Evolutionary conservation across 768 basidiomycete genomes (phyloP).

Genomic region (Auricularia auricula-judae): DNA sequence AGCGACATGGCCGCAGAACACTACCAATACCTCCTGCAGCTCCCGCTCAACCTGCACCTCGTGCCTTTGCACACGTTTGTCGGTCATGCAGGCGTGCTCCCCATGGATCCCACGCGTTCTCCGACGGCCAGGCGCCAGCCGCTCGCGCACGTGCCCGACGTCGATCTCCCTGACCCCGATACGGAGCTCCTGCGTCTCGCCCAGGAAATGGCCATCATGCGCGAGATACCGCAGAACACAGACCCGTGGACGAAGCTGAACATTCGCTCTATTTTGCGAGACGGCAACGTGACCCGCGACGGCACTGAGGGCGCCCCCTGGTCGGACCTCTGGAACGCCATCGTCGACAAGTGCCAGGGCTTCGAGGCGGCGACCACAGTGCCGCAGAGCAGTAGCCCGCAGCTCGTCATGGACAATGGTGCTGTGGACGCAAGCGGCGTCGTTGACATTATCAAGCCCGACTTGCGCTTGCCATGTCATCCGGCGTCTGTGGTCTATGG

Average conservation of each 20-base stretch:
- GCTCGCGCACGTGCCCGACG: constrained; percentile 47
- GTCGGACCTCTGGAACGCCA: constrained; percentile 62
- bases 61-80: constrained; percentile 67
- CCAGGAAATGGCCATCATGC: constrained; percentile 62
- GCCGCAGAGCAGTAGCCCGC: constrained; percentile 18
- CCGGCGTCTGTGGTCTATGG: constrained; percentile 80
- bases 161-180: constrained; percentile 16
- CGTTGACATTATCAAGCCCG: neutral
- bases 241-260: constrained; percentile 71
- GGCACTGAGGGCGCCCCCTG: constrained; percentile 50
- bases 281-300: constrained; percentile 32
- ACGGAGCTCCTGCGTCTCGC: constrained; percentile 32
- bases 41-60: constrained; percentile 66
- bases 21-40: constrained; percentile 59
- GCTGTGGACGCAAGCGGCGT: neutral
- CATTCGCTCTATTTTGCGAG: constrained; percentile 44
- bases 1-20: constrained; percentile 48
- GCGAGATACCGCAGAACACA: constrained; percentile 60
- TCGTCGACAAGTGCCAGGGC: constrained; percentile 50
- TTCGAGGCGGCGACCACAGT: constrained; percentile 16
- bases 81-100: constrained; percentile 75
- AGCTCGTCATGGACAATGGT: constrained; percentile 25
- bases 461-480: constrained; percentile 39
- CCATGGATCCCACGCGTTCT: constrained; percentile 51
- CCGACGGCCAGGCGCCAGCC: constrained; percentile 51